Conservation (phyloP, 441 rosid genomes). For the Adansonia madagascariensis region DNA sequence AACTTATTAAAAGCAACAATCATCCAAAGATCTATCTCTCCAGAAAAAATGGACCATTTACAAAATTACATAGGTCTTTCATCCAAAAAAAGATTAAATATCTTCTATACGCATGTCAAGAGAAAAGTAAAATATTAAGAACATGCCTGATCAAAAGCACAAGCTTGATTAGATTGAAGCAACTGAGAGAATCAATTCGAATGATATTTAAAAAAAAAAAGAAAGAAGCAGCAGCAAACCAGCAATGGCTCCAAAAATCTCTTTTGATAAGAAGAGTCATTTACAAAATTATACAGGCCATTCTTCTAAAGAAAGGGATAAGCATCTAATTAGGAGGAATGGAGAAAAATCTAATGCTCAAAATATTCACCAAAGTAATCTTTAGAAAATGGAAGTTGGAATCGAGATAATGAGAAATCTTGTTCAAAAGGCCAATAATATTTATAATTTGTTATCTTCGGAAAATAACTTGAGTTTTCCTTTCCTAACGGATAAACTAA, state of each 20-base stretch:
- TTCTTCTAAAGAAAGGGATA: constrained; percentile 7
- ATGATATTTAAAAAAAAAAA: neutral
- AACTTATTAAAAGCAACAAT: neutral
- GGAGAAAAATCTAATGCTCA: neutral
- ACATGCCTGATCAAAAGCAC: constrained; percentile 7
- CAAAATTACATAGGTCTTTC: constrained; percentile 6
- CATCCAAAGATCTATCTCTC: constrained; percentile 1
- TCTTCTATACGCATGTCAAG: neutral
- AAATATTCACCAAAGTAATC: neutral
- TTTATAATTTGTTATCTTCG: neutral
- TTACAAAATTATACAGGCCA: constrained; percentile 16
- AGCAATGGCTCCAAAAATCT: neutral
- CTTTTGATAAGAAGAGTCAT: neutral
- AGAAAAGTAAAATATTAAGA: neutral
- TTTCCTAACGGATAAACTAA: neutral
- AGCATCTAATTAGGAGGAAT: constrained; percentile 12
- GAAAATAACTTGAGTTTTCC: constrained; percentile 12
- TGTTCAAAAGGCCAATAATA: neutral
- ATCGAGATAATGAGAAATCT: neutral
- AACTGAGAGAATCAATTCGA: too few species aligned
- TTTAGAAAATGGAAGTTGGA: constrained; percentile 18
- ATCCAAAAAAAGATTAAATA: neutral
- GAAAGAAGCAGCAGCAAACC: neutral
- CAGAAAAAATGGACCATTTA: neutral
- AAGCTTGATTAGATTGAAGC: neutral